Evolutionary conservation across 257 asterid genomes (phyloP).

Genomic region (Striga asiatica): DNA sequence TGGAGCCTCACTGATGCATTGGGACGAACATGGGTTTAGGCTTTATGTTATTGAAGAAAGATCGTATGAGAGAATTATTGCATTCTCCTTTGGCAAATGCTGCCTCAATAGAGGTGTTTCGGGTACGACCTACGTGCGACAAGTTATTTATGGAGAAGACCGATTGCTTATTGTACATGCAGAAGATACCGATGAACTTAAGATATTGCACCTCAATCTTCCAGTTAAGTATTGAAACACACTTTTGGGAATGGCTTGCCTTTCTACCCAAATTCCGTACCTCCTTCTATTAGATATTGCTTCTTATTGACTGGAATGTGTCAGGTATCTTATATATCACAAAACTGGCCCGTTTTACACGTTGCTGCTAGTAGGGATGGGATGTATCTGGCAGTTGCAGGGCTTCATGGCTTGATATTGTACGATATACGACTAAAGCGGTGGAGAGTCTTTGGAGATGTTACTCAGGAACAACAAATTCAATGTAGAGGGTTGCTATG

Average conservation of each 20-base stretch:
- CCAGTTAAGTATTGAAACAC: constrained; percentile 67
- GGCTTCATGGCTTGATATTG: constrained; percentile 90
- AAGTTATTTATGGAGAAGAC: constrained; percentile 96
- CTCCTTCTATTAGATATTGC: constrained; percentile 11
- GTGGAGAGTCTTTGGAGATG: constrained; percentile 99
- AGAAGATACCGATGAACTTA: constrained; percentile 94
- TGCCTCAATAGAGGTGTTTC: constrained; percentile 97
- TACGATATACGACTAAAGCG: constrained; percentile 79
- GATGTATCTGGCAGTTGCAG: constrained; percentile 95
- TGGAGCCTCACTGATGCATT: constrained; percentile 79
- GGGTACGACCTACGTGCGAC: constrained; percentile 85
- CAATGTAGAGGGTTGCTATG: constrained; percentile 95
- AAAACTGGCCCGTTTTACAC: constrained; percentile 95
- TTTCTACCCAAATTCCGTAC: not conserved
- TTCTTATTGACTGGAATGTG: constrained; percentile 26
- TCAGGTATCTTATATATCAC: constrained; percentile 96
- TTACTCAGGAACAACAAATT: constrained; percentile 93
- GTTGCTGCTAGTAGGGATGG: constrained; percentile 99
- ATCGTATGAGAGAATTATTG: constrained; percentile 77
- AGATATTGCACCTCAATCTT: constrained; percentile 84
- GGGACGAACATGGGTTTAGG: constrained; percentile 97
- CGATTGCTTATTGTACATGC: constrained; percentile 95
- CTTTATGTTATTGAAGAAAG: constrained; percentile 90
- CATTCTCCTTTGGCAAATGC: constrained; percentile 95
- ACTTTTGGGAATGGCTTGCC: constrained; percentile 13